A percentile compares a stretch with the other conserved stretches of the same genome.
phyloP scores from a whole-genome alignment of 164 flowering plant species.

The Vitis amurensis region DNA sequence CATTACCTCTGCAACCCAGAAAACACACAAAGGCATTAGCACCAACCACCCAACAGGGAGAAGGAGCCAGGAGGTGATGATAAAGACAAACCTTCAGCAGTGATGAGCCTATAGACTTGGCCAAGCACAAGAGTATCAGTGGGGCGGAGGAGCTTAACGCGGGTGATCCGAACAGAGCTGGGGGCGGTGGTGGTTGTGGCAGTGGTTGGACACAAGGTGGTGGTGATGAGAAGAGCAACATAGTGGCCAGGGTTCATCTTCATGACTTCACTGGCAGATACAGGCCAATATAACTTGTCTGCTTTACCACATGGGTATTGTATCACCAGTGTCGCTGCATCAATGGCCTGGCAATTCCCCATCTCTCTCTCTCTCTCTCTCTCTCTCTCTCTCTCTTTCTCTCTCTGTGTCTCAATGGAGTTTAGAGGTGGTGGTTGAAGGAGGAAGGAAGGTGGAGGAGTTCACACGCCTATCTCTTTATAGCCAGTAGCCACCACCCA shows the following conservation, averaged over 20 bases:
- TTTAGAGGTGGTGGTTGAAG: neutral
- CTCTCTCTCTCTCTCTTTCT: slow-evolving; percentile 12
- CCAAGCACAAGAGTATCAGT: slow-evolving; percentile 79
- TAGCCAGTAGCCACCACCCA: slow-evolving; percentile 21
- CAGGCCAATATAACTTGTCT: slow-evolving; percentile 67
- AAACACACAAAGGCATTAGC: slow-evolving; percentile 2
- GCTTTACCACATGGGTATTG: slow-evolving; percentile 75
- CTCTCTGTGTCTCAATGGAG: neutral
- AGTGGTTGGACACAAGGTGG: slow-evolving; percentile 37
- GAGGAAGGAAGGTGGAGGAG: neutral
- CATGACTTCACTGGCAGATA: slow-evolving; percentile 73
- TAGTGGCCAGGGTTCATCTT: slow-evolving; percentile 80
- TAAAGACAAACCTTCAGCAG: slow-evolving; percentile 60
- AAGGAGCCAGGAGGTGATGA: neutral
- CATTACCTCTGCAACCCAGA: slow-evolving; percentile 74
- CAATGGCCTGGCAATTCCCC: slow-evolving; percentile 95
- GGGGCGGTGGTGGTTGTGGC: slow-evolving; percentile 8
- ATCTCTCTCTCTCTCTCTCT: slow-evolving; percentile 35
- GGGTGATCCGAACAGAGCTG: slow-evolving; percentile 45
- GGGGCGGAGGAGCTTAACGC: slow-evolving; percentile 81
- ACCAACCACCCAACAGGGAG: neutral
- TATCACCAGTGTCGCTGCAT: slow-evolving; percentile 65
- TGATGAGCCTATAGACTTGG: slow-evolving; percentile 79
- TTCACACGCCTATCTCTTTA: slow-evolving; percentile 10
- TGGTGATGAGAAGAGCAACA: slow-evolving; percentile 82